These are phyloP conservation scores for Termitomyces sp. DNA, from an alignment of 1,284 basidiomycete genomes.

Conservation along the genomic window DNA sequence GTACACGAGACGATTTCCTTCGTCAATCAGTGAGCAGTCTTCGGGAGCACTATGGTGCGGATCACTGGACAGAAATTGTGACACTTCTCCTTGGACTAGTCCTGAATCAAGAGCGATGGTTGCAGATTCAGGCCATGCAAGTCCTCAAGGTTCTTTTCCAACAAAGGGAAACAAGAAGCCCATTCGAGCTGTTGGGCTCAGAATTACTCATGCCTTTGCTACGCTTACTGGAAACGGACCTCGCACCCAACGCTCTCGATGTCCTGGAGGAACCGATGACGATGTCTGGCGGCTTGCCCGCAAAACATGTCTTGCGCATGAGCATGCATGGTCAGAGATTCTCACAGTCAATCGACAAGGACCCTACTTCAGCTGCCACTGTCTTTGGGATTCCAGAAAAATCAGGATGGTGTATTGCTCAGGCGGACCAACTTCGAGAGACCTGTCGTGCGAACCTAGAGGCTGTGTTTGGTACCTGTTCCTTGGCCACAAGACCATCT, in stretches of 20 bases:
- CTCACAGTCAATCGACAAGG: slow-evolving; percentile 29
- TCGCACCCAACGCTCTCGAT: slow-evolving; percentile 82
- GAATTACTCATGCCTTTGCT: slow-evolving; percentile 90
- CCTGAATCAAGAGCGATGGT: slow-evolving; percentile 82
- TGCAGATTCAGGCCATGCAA: slow-evolving; percentile 80
- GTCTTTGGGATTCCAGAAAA: slow-evolving; percentile 79
- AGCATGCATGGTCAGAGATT: slow-evolving; percentile 62
- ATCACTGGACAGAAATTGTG: slow-evolving; percentile 72
- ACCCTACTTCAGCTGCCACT: slow-evolving; percentile 52
- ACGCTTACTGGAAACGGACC: slow-evolving; percentile 79
- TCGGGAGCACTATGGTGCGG: slow-evolving; percentile 73
- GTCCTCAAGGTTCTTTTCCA: slow-evolving; percentile 87
- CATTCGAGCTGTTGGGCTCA: slow-evolving; percentile 71
- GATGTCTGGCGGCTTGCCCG: slow-evolving; percentile 65
- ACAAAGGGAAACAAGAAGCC: slow-evolving; percentile 74
- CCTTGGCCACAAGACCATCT: slow-evolving; percentile 67
- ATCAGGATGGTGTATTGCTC: slow-evolving; percentile 83
- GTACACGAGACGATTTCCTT: slow-evolving; percentile 91
- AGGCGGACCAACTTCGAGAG: slow-evolving; percentile 54
- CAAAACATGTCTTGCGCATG: slow-evolving; percentile 84
- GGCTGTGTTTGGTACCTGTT: slow-evolving; percentile 82
- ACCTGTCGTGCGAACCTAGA: slow-evolving; percentile 73
- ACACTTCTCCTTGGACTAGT: slow-evolving; percentile 82
- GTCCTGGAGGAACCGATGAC: slow-evolving; percentile 87
- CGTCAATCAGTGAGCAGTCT: slow-evolving; percentile 84